Base-by-base conservation (phyloP, 2,329 filamentous ascomycete species). In the Acephala macrosclerotiorum region DNA sequence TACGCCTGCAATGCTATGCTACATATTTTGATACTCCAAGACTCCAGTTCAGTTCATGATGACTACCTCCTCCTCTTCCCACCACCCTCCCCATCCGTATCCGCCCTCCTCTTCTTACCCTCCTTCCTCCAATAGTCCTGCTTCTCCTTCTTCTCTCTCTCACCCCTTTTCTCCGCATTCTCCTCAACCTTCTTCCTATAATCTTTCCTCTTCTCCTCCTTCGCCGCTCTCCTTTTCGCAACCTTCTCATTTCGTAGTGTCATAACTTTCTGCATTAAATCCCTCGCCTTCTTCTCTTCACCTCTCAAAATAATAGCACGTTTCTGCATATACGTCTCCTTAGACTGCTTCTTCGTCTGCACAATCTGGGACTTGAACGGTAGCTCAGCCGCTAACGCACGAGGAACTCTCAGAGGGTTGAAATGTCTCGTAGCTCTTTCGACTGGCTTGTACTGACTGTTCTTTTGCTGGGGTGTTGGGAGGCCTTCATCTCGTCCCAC, bases 321-420 rank as follows among this genome's bases (percentile, higher is more conserved):
- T 82, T 97, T 97, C 83, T 97, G 93, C 84, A 97, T 85, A 79
- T 99, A 99, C 25, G 94, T 97, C 75, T 90, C 81, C 74, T 89
- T 90, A 78, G 87, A 89, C 81, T 94, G 93, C 67, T 91, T 89
- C 80, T 91, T 91, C 82, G 91, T 95, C 77, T 89, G 83, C 25
- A 91, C 87, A 75, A 97, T 94, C 78, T 99, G 96, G 14, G 91
- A 94, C 77, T 94, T 95, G 87, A 92, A 99, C 5, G 96, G 96
- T 11, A 99, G 87, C 6, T 93, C 88, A 16, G 93, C 90, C 59
- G 94, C 93, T 35, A 96, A 84, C 70, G 91, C 89, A 63, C 89
- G 87, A 2, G 93, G 93, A n/a, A 96, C 89, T 58, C 84, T 80
- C 1, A 89, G 80, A 33, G 85, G 85, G 79, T 96, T 95, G 83